Conservation (phyloP, 495 filamentous ascomycete species). For the Xeromyces bisporus region DNA sequence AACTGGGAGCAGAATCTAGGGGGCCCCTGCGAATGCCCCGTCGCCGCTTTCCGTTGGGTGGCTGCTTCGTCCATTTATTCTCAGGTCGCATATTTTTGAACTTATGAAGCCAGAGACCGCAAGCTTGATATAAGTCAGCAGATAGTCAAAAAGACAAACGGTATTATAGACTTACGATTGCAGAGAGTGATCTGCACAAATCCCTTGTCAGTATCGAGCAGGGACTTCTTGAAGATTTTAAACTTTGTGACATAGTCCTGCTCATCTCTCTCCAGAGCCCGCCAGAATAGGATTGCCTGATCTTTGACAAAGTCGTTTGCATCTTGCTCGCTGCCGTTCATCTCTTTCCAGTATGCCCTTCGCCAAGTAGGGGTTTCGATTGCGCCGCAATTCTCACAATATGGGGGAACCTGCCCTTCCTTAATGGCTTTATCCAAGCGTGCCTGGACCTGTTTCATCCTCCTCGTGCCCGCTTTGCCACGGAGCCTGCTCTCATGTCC, state of each 20-base stretch:
- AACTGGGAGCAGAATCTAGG: constrained; percentile 13
- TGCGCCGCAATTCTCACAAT: constrained; percentile 80
- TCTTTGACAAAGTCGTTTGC: constrained; percentile 51
- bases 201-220: constrained; percentile 43
- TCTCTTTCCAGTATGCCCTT: constrained; percentile 61
- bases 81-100: constrained; percentile 69
- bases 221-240: constrained; percentile 61
- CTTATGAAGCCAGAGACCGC: constrained; percentile 85
- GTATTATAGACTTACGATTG: constrained; percentile 49
- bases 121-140: constrained; percentile 35
- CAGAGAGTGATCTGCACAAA: constrained; percentile 63
- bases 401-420: constrained; percentile 62
- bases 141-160: not conserved
- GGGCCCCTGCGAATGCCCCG: constrained; percentile 21
- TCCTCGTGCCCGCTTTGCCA: constrained; percentile 20
- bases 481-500: constrained; percentile 18
- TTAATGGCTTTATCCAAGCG: constrained; percentile 47
- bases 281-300: constrained; percentile 42
- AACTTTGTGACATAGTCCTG: constrained; percentile 42
- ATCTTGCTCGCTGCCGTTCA: constrained; percentile 41
- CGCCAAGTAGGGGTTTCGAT: constrained; percentile 95
- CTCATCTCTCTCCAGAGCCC: constrained; percentile 42
- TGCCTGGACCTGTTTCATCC: constrained; percentile 25
- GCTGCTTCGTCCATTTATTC: constrained; percentile 62
- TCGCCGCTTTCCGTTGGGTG: constrained; percentile 26